A percentile compares a stretch with the other conserved stretches of the same genome.
Evolutionary conservation across 441 rosid species (phyloP).

Genomic region (Mallotus japonicus): DNA sequence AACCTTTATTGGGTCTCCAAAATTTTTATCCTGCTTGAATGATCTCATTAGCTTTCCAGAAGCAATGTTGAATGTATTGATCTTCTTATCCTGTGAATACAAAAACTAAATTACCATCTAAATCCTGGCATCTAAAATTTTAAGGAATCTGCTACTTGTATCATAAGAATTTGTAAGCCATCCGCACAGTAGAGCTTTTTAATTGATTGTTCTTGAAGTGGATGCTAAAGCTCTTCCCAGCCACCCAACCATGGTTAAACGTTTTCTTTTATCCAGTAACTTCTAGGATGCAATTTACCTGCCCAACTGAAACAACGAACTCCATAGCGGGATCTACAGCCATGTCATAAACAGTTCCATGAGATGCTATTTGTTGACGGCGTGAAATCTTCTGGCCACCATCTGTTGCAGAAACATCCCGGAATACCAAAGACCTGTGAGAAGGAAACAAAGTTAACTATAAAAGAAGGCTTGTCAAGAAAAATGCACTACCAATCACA

Average conservation of each 20-base stretch:
- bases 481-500: not conserved
- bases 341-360: conserved; percentile 85
- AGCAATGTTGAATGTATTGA: conserved; percentile 58
- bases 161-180: not conserved
- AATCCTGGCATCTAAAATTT: conserved; percentile 8
- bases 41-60: conserved; percentile 71
- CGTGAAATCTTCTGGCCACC: conserved; percentile 42
- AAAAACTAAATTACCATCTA: conserved; percentile 12
- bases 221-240: not conserved
- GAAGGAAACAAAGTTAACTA: conserved; percentile 22
- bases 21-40: conserved; percentile 68
- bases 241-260: not conserved
- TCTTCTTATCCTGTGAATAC: conserved; percentile 68
- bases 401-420: conserved; percentile 47
- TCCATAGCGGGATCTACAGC: conserved; percentile 61
- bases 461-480: not conserved
- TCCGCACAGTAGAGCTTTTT: not conserved
- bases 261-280: conserved; percentile 1
- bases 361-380: conserved; percentile 67
- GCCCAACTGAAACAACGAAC: conserved; percentile 76
- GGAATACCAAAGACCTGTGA: conserved; percentile 62
- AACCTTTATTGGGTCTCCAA: conserved; percentile 79
- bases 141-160: not conserved
- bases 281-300: conserved; percentile 37
- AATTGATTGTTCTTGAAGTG: not conserved